Conservation (phyloP, 2,329 filamentous ascomycete species). For the Ophioceras dolichostomum region DNA sequence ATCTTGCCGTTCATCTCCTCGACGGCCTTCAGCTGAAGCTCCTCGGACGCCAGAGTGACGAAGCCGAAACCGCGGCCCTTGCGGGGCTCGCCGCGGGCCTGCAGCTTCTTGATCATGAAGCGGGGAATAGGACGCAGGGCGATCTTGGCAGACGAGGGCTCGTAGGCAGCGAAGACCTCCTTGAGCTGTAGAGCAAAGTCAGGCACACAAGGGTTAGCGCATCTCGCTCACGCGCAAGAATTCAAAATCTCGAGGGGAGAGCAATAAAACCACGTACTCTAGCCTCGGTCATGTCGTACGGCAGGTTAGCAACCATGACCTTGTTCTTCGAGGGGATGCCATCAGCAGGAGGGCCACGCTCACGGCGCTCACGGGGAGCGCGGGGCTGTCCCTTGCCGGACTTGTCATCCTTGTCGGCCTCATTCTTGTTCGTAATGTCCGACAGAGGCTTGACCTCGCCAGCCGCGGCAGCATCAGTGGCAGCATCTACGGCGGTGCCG, state of each 20-base stretch:
- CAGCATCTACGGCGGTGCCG: conserved; percentile 26
- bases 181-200: conserved; percentile 72
- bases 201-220: too few species aligned
- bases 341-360: conserved; percentile 94
- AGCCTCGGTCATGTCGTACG: conserved; percentile 95
- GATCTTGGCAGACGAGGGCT: conserved; percentile 93
- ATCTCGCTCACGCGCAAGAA: too few species aligned
- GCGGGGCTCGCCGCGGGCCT: conserved; percentile 92
- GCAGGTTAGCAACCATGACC: conserved; percentile 99
- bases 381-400: conserved; percentile 38
- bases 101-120: conserved; percentile 99
- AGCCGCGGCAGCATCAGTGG: conserved; percentile 31
- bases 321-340: conserved; percentile 98
- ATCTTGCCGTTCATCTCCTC: conserved; percentile 99
- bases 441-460: conserved; percentile 45
- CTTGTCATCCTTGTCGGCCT: conserved; percentile 41
- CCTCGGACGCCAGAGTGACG: conserved; percentile 89
- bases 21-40: conserved; percentile 94
- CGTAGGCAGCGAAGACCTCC: conserved; percentile 89
- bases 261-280: conserved; percentile 55
- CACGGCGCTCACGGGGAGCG: conserved; percentile 47
- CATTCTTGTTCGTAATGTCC: conserved; percentile 45
- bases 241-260: neutral
- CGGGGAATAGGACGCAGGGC: conserved; percentile 95
- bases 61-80: conserved; percentile 99